A percentile compares a stretch with the other conserved stretches of the same genome.
phyloP scores from a whole-genome alignment of 352 stramenopile species.

The Pythium dissotocum region DNA sequence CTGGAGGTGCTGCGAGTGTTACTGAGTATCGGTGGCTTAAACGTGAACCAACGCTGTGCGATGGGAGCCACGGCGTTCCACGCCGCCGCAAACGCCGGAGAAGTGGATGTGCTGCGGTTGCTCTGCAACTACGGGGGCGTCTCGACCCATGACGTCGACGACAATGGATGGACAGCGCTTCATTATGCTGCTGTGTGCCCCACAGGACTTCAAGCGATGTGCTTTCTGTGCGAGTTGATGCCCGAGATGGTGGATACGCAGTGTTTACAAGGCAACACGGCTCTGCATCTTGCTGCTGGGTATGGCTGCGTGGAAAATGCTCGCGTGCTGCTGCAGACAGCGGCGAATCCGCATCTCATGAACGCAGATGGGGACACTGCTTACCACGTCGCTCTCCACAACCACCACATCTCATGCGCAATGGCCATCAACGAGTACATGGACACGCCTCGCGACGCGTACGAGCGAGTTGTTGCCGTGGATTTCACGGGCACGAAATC shows the following conservation, averaged over 20 bases:
- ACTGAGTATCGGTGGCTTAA: constrained; percentile 25
- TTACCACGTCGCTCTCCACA: constrained; percentile 57
- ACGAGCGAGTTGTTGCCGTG: constrained; percentile 4
- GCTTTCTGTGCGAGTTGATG: constrained; percentile 56
- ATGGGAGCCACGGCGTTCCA: constrained; percentile 59
- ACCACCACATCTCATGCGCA: constrained; percentile 59
- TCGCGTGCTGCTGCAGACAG: constrained; percentile 52
- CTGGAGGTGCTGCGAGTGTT: constrained; percentile 32
- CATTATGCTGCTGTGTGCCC: constrained; percentile 61
- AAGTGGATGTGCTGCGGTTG: constrained; percentile 50
- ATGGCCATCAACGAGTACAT: constrained; percentile 61
- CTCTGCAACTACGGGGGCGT: constrained; percentile 44
- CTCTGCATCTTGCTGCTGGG: constrained; percentile 60
- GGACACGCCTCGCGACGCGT: constrained; percentile 31
- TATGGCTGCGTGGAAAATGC: constrained; percentile 59
- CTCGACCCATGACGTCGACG: constrained; percentile 33
- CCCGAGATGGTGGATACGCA: constrained; percentile 49
- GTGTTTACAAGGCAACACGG: constrained; percentile 58
- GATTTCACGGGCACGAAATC: constrained; percentile 3
- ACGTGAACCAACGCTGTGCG: constrained; percentile 45
- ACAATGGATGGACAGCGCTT: constrained; percentile 63
- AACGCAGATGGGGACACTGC: constrained; percentile 46
- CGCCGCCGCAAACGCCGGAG: constrained; percentile 56
- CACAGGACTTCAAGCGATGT: constrained; percentile 39
- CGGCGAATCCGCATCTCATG: constrained; percentile 45